A percentile compares a stretch with the other conserved stretches of the same genome.
These are phyloP conservation scores for Globisporangium okanoganense DNA, from an alignment of 352 stramenopile species.

Conservation along the genomic window DNA sequence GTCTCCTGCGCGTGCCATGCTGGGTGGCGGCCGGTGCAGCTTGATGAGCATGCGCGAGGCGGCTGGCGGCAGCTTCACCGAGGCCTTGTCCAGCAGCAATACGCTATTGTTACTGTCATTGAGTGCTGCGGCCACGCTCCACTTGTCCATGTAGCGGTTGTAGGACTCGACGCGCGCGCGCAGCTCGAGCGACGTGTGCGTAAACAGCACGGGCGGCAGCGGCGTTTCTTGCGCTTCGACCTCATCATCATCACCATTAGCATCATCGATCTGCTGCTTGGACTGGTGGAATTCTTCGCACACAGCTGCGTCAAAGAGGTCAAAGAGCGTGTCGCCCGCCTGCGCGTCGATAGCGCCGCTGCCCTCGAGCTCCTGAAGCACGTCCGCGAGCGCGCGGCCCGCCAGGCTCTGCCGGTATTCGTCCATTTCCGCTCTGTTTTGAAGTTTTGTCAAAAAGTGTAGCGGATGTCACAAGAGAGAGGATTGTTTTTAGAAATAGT, in stretches of 20 bases:
- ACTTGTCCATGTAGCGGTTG: conserved; percentile 66
- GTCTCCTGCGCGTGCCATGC: conserved; percentile 2
- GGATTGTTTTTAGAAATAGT: not conserved
- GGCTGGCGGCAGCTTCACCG: conserved; percentile 9
- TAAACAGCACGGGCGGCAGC: conserved; percentile 23
- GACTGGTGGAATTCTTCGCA: conserved; percentile 21
- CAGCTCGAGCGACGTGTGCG: conserved; percentile 44
- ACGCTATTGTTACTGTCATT: not conserved
- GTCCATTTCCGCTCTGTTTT: conserved; percentile 32
- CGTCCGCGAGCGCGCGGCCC: conserved; percentile 56
- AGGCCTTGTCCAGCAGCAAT: conserved; percentile 31
- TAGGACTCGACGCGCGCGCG: conserved; percentile 41
- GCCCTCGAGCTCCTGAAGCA: conserved; percentile 49
- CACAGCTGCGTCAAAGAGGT: conserved; percentile 52
- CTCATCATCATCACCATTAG: not conserved
- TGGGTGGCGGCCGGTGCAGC: conserved; percentile 24
- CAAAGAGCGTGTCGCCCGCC: conserved; percentile 43
- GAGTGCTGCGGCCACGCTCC: conserved; percentile 41
- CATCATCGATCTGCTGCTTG: not conserved
- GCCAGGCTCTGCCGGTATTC: conserved; percentile 58
- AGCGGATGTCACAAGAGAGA: not conserved
- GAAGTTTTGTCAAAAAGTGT: too few species aligned
- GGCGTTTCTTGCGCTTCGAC: not conserved
- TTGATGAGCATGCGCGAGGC: conserved; percentile 38
- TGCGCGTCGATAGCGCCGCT: conserved; percentile 17